Evolutionary conservation across 768 basidiomycete genomes (phyloP).

Genomic region (Kwoniella heveanensis): DNA sequence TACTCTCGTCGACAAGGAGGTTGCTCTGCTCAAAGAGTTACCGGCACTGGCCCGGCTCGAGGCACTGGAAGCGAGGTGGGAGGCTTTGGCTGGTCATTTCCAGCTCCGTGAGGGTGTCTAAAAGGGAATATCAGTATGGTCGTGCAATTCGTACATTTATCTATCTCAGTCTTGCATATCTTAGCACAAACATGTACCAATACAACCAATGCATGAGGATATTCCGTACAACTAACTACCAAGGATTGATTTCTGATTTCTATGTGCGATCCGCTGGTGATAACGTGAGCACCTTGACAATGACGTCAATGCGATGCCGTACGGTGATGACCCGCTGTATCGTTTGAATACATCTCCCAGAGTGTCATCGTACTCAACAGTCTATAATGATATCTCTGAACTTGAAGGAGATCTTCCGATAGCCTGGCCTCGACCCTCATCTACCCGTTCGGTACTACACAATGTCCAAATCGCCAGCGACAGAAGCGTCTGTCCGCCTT

Average conservation of each 20-base stretch:
- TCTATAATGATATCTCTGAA: no score
- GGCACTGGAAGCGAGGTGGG: background rate
- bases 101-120: background rate
- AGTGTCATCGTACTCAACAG: no score
- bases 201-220: background rate
- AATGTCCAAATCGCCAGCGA: background rate
- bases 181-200: background rate
- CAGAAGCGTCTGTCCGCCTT: background rate
- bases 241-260: no score
- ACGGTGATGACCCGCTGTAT: no score
- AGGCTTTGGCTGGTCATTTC: background rate
- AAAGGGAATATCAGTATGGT: background rate
- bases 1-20: background rate
- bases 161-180: background rate
- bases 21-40: background rate
- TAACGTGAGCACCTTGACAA: no score
- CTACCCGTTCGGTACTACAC: no score
- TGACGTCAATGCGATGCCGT: background rate
- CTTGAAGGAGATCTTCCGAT: no score
- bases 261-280: no score
- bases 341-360: no score
- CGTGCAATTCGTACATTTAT: background rate
- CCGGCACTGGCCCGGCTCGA: background rate
- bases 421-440: no score
- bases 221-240: no score